Percentiles rank a stretch among this genome's conserved stretches.
Evolutionary conservation across 2,329 filamentous ascomycete species (phyloP).

Genomic region (Colletotrichum godetiae): DNA sequence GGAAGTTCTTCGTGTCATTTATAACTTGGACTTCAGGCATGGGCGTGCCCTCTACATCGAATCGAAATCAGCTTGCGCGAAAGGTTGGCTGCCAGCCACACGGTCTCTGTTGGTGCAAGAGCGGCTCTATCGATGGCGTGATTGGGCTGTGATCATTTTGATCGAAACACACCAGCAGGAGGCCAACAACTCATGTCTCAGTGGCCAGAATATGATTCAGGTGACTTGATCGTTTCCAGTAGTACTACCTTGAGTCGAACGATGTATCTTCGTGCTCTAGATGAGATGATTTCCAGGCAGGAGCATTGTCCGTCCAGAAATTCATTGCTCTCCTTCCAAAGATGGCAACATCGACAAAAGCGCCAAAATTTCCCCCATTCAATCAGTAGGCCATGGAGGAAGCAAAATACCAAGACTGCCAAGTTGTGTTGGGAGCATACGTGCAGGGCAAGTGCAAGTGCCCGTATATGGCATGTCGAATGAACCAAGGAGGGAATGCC

Average conservation of each 20-base stretch:
- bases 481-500: neutral
- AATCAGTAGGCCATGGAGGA: neutral
- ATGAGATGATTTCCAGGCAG: too few relatives aligned
- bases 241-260: too few relatives aligned
- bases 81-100: neutral
- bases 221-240: too few relatives aligned
- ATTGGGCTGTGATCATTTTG: neutral
- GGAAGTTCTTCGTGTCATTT: neutral
- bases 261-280: too few relatives aligned
- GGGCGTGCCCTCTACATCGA: neutral
- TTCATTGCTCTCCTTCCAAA: neutral
- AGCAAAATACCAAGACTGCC: neutral
- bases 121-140: neutral
- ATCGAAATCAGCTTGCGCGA: neutral
- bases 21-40: neutral
- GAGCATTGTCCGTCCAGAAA: neutral
- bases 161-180: neutral
- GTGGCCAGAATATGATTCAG: neutral
- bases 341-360: neutral
- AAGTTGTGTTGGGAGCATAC: neutral
- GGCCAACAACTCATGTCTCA: neutral
- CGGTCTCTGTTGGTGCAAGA: neutral
- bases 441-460: neutral
- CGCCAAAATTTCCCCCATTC: fast-evolving
- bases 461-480: neutral